phyloP scores from a whole-genome alignment of 192 early-diverging fungal species.

The Linnemannia exigua region DNA sequence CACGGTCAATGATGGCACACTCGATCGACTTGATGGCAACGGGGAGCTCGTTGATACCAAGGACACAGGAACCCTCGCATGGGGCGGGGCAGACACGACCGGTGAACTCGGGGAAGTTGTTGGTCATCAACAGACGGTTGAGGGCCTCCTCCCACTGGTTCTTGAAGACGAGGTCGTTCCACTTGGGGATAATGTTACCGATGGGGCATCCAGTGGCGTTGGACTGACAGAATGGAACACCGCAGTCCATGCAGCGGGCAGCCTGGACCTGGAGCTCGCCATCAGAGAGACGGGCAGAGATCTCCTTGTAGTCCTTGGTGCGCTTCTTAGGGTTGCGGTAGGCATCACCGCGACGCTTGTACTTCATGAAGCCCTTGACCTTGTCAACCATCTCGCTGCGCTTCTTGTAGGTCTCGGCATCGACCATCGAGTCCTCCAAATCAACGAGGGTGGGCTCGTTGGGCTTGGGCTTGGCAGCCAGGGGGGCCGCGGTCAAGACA shows the following conservation, averaged over 20 bases:
- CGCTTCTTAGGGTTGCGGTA: slow-evolving; percentile 91
- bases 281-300: slow-evolving; percentile 88
- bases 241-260: slow-evolving; percentile 98
- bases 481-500: slow-evolving; percentile 52
- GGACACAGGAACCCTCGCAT: slow-evolving; percentile 96
- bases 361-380: slow-evolving; percentile 95
- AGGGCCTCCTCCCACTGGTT: slow-evolving; percentile 97
- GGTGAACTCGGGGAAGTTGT: slow-evolving; percentile 99
- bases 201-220: slow-evolving; percentile 96
- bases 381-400: slow-evolving; percentile 89
- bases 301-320: slow-evolving; percentile 93
- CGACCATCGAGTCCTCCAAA: slow-evolving; percentile 91
- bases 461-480: slow-evolving; percentile 53
- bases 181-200: slow-evolving; percentile 99
- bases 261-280: slow-evolving; percentile 92
- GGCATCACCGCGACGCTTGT: slow-evolving; percentile 87
- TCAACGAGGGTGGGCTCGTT: slow-evolving; percentile 81
- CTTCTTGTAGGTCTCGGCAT: slow-evolving; percentile 80
- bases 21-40: slow-evolving; percentile 99
- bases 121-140: slow-evolving; percentile 93
- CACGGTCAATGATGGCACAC: slow-evolving; percentile 97
- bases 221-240: slow-evolving; percentile 98
- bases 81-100: slow-evolving; percentile 99
- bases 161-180: slow-evolving; percentile 98
- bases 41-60: slow-evolving; percentile 95